Conservation (phyloP, 495 filamentous ascomycete genomes). For the Penicillium ochrochloron region DNA sequence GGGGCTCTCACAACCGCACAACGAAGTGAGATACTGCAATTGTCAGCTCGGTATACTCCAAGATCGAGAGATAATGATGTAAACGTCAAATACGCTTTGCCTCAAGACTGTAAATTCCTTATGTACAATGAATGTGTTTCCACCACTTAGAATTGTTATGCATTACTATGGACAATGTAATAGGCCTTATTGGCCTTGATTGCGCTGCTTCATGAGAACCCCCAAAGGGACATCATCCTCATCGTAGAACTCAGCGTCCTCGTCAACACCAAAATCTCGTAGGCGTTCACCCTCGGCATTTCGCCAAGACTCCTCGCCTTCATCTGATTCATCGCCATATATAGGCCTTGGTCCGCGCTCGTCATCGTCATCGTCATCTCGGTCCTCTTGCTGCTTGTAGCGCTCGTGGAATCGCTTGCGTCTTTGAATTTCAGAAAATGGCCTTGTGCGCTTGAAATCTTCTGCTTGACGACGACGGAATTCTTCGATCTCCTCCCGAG, state of each 20-base stretch:
- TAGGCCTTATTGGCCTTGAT: slow-evolving; percentile 4
- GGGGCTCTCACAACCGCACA: too few species aligned
- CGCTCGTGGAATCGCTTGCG: slow-evolving; percentile 58
- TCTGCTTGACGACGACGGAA: slow-evolving; percentile 61
- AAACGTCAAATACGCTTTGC: too few species aligned
- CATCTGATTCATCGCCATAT: slow-evolving; percentile 40
- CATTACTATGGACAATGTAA: not conserved
- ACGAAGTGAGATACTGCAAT: too few species aligned
- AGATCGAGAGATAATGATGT: too few species aligned
- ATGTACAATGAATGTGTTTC: not conserved
- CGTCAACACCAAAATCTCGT: slow-evolving; percentile 89
- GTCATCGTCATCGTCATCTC: slow-evolving; percentile 45
- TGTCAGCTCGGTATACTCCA: too few species aligned
- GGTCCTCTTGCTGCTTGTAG: slow-evolving; percentile 36
- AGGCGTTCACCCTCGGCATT: slow-evolving; percentile 86
- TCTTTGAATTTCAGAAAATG: slow-evolving; percentile 39
- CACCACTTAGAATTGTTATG: too few species aligned
- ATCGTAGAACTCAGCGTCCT: slow-evolving; percentile 76
- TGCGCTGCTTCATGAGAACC: slow-evolving; percentile 39
- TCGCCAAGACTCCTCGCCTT: slow-evolving; percentile 71
- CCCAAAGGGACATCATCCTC: slow-evolving; percentile 82
- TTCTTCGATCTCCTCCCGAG: slow-evolving; percentile 55
- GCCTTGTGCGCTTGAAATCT: slow-evolving; percentile 52
- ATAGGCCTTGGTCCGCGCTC: slow-evolving; percentile 28
- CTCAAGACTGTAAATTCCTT: not conserved